Evolutionary conservation across 2,329 filamentous ascomycete genomes (phyloP).

Genomic region (Paraconiothyrium sp.): DNA sequence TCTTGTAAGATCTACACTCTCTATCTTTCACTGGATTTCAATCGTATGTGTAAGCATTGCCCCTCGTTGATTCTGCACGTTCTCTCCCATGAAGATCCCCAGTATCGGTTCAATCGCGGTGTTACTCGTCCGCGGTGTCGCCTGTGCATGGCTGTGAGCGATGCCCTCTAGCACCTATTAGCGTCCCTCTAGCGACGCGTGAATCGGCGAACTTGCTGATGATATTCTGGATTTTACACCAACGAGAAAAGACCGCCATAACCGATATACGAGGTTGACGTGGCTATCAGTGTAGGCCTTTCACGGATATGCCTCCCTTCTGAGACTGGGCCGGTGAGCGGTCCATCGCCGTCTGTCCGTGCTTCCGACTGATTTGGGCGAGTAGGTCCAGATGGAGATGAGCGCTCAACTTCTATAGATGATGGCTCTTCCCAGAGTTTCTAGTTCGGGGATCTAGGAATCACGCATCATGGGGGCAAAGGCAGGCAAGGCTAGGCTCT

Average conservation of each 20-base stretch:
- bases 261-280: not conserved
- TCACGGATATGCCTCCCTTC: not conserved
- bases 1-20: not conserved
- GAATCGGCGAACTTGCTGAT: not conserved
- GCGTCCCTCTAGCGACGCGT: not conserved
- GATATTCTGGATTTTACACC: not conserved
- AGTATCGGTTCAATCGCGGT: not conserved
- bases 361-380: not conserved
- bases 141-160: not conserved
- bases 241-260: not conserved
- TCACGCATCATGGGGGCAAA: not conserved
- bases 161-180: constrained; percentile 5
- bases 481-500: not conserved
- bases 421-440: not conserved
- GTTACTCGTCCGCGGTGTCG: not conserved
- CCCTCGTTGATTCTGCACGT: not conserved
- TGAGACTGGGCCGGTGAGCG: not conserved
- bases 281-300: not conserved
- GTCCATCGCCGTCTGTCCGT: not conserved
- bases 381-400: not conserved
- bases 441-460: not conserved
- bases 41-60: too few relatives aligned
- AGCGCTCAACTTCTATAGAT: not conserved
- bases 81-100: not conserved
- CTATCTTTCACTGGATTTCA: not conserved